Conservation (phyloP, 2,329 filamentous ascomycete genomes). For the Colletotrichum gloeosporioides region DNA sequence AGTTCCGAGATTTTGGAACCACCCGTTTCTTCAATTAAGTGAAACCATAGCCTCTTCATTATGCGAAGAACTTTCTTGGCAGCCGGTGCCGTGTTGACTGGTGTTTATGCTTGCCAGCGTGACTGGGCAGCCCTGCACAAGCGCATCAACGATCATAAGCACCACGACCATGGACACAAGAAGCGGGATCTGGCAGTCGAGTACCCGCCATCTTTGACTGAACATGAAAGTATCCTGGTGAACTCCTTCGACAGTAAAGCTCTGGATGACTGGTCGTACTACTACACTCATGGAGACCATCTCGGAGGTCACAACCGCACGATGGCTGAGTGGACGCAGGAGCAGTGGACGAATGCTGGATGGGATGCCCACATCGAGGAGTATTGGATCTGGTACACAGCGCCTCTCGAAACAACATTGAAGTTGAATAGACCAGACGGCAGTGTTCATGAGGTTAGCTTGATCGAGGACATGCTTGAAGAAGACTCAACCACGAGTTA, state of each 20-base stretch:
- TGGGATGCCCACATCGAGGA: neutral
- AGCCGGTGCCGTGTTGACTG: neutral
- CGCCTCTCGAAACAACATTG: neutral
- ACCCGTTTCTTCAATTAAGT: neutral
- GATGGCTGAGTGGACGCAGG: slow-evolving; percentile 8
- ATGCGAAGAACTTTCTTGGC: neutral
- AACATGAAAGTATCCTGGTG: neutral
- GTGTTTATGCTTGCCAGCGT: neutral
- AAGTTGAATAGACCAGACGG: slow-evolving; percentile 9
- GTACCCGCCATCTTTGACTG: neutral
- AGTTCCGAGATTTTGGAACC: neutral
- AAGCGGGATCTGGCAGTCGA: slow-evolving; percentile 1
- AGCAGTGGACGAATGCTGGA: slow-evolving; percentile 1
- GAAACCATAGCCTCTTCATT: neutral
- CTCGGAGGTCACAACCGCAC: slow-evolving; percentile 8
- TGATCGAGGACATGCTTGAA: slow-evolving; percentile 14
- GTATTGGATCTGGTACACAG: slow-evolving; percentile 16
- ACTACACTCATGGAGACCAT: slow-evolving; percentile 14
- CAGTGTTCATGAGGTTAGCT: neutral
- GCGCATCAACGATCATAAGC: neutral
- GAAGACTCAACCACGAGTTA: slow-evolving; percentile 14
- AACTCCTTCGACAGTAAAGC: slow-evolving; percentile 10
- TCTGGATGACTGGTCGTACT: slow-evolving; percentile 9
- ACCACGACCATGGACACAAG: neutral
- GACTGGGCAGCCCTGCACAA: neutral